phyloP scores from a whole-genome alignment of 495 filamentous ascomycete species.

The Xylaria venustula region DNA sequence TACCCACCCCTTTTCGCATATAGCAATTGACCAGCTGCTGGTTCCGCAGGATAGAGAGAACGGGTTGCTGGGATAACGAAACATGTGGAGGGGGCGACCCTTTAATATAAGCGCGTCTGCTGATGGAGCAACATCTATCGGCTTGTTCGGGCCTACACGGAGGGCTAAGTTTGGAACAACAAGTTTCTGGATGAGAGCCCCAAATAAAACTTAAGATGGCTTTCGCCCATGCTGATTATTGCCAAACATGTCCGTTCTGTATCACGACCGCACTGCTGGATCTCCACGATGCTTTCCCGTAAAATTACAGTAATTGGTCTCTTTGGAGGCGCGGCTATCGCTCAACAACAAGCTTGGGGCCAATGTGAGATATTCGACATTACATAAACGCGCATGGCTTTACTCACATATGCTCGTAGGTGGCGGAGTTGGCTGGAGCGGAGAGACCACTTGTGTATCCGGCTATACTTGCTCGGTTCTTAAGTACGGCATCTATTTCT shows the following conservation, averaged over 20 bases:
- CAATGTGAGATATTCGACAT: constrained; percentile 5
- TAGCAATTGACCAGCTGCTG: background rate
- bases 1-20: background rate
- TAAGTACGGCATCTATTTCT: background rate
- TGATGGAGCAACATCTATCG: background rate
- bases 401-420: constrained; percentile 2
- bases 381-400: background rate
- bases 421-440: constrained; percentile 6
- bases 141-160: constrained; percentile 4
- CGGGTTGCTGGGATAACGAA: background rate
- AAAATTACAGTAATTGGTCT: background rate
- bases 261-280: background rate
- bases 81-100: background rate
- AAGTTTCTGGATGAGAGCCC: too few relatives aligned
- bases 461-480: constrained; percentile 8
- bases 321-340: background rate
- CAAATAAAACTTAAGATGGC: background rate
- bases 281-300: constrained; percentile 3
- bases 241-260: background rate
- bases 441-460: constrained; percentile 5
- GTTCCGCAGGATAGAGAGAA: background rate
- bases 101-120: background rate
- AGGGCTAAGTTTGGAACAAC: too few relatives aligned
- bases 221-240: background rate
- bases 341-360: constrained; percentile 9